Base-by-base conservation (phyloP, 768 basidiomycete species). In the Pisolithus orientalis region DNA sequence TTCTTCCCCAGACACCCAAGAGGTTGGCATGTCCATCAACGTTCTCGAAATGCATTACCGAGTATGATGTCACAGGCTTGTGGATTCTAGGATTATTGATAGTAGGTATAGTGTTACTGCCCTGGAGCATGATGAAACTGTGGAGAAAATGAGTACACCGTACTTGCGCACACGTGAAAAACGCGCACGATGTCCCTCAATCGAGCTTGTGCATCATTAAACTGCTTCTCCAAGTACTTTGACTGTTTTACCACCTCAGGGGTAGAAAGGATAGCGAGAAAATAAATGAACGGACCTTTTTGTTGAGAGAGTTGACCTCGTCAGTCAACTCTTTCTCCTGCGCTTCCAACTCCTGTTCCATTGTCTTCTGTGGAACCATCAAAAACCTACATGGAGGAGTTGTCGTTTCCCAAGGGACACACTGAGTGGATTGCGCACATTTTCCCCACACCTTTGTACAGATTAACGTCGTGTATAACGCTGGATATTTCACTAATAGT, bases 381-480 rank as follows among this genome's bases (percentile, higher is more conserved):
- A 97, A 80, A 68, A 97, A 97, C 91, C 94, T 96, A 55, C 5
- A 24, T 47, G 47, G 9, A 48, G 31, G 2, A 59, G 43, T 44
- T 50, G 27, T 42, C 25, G 16, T 39, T 44, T 17, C 37, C 29
- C 50, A 47, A 6, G 24, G 47, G 39, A 34, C 27, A 46, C 21
- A 58, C 51, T 56, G 57, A 47, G 8, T 37, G 34, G 32, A 47
- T 24, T 42, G 31, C 44, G 9, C 11, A 94, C 94, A 95, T 95
- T 72, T 97, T 97, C 31, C 94, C 94, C 43, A 97, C 90, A 44
- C 94, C 94, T 62, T 88, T 93, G 72, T 94, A 97, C 60, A 96
- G 72, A 62, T 87, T 90, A 11, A 88, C 84, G 54, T 87, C 78
- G 27, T 80, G 80, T 57, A 82, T 76, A 47, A 94, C 79, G 34